Evolutionary conservation across 352 stramenopile genomes (phyloP).

Genomic region (Phytopythium oedochilum): DNA sequence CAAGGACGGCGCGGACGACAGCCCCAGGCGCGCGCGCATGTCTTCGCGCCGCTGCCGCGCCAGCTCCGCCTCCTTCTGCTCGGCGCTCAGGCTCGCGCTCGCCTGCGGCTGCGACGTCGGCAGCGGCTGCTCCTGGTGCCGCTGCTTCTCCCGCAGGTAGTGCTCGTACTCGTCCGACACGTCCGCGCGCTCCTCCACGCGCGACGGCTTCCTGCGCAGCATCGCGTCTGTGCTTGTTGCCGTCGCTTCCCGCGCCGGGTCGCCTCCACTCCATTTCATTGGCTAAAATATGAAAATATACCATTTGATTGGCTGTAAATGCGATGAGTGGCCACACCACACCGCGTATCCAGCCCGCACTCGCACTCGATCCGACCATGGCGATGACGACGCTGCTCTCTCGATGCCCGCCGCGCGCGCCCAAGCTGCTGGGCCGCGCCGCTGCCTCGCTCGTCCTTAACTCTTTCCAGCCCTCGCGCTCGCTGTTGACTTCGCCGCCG

Average conservation of each 20-base stretch:
- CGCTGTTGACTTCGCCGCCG: slow-evolving; percentile 1
- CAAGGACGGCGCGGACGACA: neutral
- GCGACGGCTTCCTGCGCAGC: slow-evolving; percentile 54
- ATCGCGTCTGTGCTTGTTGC: slow-evolving; percentile 21
- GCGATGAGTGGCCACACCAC: neutral
- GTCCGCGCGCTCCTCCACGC: slow-evolving; percentile 61
- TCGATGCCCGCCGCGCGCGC: neutral
- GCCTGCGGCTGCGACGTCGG: neutral
- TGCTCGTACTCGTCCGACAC: slow-evolving; percentile 68
- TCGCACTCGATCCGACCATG: too few relatives aligned
- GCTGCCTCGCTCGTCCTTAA: neutral
- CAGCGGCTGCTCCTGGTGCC: slow-evolving; percentile 6
- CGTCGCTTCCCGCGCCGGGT: neutral
- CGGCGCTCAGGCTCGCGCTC: neutral
- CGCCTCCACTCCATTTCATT: neutral
- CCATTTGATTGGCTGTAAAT: neutral
- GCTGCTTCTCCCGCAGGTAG: slow-evolving; percentile 56
- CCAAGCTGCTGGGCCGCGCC: neutral
- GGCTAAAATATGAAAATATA: neutral
- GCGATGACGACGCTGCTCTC: neutral
- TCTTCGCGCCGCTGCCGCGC: slow-evolving; percentile 4
- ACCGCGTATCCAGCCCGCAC: too few relatives aligned
- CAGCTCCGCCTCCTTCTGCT: slow-evolving; percentile 3
- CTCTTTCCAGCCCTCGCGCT: neutral
- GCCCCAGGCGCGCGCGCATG: slow-evolving; percentile 2